Evolutionary conservation across 139 green algal genomes (phyloP).

Genomic region (Chlorella vulgaris): DNA sequence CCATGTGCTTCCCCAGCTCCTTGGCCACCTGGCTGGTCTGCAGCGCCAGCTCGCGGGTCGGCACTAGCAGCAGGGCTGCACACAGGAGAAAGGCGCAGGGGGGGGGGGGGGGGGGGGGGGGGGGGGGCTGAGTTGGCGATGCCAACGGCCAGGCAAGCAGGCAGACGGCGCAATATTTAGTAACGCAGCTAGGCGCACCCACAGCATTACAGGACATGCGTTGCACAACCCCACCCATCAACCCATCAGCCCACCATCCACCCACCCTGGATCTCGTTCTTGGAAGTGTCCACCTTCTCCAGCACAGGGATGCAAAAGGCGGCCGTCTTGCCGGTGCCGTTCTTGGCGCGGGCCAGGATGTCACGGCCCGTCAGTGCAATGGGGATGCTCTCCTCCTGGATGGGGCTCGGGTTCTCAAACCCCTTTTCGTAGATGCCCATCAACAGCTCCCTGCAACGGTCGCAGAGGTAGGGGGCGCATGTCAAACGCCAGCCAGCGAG

Average conservation of each 20-base stretch:
- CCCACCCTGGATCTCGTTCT: conserved; percentile 92
- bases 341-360: conserved; percentile 99
- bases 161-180: neutral
- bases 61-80: conserved; percentile 96
- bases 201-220: too few species aligned
- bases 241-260: neutral
- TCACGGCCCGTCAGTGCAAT: conserved; percentile 97
- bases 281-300: conserved; percentile 89
- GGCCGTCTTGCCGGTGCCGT: conserved; percentile 99
- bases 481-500: too few species aligned
- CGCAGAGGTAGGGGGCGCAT: neutral
- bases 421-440: conserved; percentile 99
- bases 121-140: neutral
- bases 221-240: neutral
- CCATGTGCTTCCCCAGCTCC: conserved; percentile 97
- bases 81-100: too few species aligned
- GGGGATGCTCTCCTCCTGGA: conserved; percentile 97
- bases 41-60: conserved; percentile 97
- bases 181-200: too few species aligned
- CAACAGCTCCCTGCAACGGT: conserved; percentile 77
- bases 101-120: neutral
- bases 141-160: neutral
- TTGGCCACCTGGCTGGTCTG: conserved; percentile 94
- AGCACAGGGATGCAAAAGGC: conserved; percentile 98
- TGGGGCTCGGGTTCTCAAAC: conserved; percentile 93